Conservation (phyloP, 768 basidiomycete species). For the Trametopsis cervina region DNA sequence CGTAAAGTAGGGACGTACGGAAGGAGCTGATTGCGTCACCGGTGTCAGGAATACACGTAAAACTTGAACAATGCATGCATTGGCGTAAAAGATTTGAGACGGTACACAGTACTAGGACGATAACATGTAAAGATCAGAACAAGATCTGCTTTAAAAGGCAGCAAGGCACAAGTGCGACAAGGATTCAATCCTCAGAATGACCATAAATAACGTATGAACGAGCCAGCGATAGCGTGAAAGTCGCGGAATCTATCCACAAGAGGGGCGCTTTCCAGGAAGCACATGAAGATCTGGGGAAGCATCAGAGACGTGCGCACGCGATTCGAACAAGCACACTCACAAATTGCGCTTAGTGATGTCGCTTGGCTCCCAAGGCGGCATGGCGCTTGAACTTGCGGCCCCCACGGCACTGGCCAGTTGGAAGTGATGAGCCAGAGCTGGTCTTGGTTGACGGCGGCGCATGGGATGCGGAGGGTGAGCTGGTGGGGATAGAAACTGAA, state of each 20-base stretch:
- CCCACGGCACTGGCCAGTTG: conserved; percentile 16
- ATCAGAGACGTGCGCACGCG: no score
- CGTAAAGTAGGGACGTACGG: no score
- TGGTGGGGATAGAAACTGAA: conserved; percentile 1
- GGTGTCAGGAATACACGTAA: background rate
- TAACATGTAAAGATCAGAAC: background rate
- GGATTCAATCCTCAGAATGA: conserved; percentile 5
- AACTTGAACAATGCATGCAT: conserved; percentile 3
- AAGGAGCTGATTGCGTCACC: no score
- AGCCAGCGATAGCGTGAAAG: conserved; percentile 5
- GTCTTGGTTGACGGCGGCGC: conserved; percentile 13
- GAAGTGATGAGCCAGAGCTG: conserved; percentile 7
- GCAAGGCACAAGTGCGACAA: background rate
- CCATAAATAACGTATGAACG: conserved; percentile 4
- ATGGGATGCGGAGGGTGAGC: conserved; percentile 11
- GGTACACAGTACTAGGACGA: background rate
- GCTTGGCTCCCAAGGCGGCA: conserved; percentile 13
- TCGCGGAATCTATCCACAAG: conserved; percentile 18
- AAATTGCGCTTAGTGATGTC: conserved; percentile 16
- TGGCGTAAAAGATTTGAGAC: background rate
- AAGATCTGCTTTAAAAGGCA: background rate
- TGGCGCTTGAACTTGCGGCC: conserved; percentile 4
- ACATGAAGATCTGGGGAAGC: conserved; percentile 17
- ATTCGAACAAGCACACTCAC: no score
- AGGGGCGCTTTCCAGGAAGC: conserved; percentile 20